These are phyloP conservation scores for Holtermanniella nyarrowii DNA, from an alignment of 768 basidiomycete species.

Conservation along the genomic window DNA sequence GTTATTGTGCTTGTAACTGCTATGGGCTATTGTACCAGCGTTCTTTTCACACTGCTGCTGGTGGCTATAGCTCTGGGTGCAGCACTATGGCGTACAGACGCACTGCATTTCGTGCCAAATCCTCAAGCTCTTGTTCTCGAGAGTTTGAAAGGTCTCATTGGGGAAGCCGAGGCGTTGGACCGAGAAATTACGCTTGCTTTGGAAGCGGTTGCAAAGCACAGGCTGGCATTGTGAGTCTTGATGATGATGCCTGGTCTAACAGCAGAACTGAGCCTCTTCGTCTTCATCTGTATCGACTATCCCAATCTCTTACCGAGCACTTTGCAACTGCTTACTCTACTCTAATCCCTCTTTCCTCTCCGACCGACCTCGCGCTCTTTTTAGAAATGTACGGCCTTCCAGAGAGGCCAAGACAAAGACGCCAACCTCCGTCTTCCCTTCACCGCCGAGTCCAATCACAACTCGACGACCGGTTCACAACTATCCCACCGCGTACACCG, in stretches of 20 bases:
- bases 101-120: not conserved
- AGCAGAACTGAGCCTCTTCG: conserved; percentile 12
- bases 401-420: not conserved
- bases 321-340: conserved; percentile 22
- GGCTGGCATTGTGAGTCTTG: not conserved
- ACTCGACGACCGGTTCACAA: conserved; percentile 23
- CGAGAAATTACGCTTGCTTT: conserved; percentile 2
- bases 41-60: not conserved
- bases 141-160: conserved; percentile 1
- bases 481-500: conserved; percentile 25
- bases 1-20: not conserved
- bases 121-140: conserved; percentile 3
- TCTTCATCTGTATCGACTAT: conserved; percentile 16
- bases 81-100: not conserved
- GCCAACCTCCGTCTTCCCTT: not conserved
- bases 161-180: conserved; percentile 4
- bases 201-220: conserved; percentile 1
- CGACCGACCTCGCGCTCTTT: conserved; percentile 18
- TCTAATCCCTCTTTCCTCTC: conserved; percentile 16
- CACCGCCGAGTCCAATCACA: not conserved
- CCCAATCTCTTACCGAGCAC: conserved; percentile 20
- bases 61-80: not conserved
- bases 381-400: conserved; percentile 33
- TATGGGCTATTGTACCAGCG: not conserved
- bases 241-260: not conserved